Evolutionary conservation across 2,329 filamentous ascomycete species (phyloP), one percentile per base, ranked within the genome.

Genomic region (Fusarium austroafricanum): DNA sequence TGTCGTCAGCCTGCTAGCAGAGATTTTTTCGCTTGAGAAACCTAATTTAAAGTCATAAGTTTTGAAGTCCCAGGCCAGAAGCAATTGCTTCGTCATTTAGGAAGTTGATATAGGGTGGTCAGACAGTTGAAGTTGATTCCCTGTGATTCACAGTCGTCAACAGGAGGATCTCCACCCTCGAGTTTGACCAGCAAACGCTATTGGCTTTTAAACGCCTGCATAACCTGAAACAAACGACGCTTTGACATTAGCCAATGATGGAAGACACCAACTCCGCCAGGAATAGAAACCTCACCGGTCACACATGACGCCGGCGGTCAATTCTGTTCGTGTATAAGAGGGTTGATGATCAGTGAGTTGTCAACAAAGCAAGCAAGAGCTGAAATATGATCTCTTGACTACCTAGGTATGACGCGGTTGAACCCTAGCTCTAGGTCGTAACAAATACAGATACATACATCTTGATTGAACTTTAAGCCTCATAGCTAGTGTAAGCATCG

Each of bases 221-320:
- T 73, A 75, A 76, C 71, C 76, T 78, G 76, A 78, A 78, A 78
- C 76, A 75, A 68, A 77, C 75, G 74, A 78, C 60, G 71, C 59
- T 61, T 62, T 63, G 54, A 56, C 49, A 43, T 61, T 60, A 43
- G 39, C 74, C 71, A 75, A 75, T 75, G 65, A 75, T 33, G 49
- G 46, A 53, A 44, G 43, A 46, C 49, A 35, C 42, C 46, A 43
- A 44, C 53, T 46, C 47, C 18, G 26, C 65, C 55, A 73, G 71
- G 72, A 74, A 75, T 75, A 74, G 71, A 71, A 73, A 61, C 49
- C 45, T 64, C 35, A n/a, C 51, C 21, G 11, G 40, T 26, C 39
- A 55, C 20, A 40, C 17, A 55, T 28, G 37, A 42, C 29, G 44
- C 23, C 38, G 28, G 35, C 51, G 39, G 49, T 45, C 39, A 28